Conservation (phyloP, 768 basidiomycete species). For the Rhizopogon vinicolor region DNA sequence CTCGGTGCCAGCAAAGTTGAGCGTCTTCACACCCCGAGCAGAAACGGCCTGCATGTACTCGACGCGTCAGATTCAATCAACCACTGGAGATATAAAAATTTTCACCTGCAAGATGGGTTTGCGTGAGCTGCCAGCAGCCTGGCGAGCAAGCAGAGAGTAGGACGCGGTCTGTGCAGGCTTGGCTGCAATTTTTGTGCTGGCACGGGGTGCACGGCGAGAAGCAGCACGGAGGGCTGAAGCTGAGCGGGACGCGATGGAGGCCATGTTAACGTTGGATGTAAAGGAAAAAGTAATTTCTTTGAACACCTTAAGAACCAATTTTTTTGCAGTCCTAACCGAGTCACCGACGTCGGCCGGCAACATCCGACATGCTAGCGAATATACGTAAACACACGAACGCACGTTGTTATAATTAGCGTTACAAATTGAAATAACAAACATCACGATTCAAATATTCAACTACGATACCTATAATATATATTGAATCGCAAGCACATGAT, state of each 20-base stretch:
- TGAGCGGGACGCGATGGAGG: conserved; percentile 60
- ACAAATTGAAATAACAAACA: too few species aligned
- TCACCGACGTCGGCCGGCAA: background rate
- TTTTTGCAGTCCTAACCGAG: conserved; percentile 1
- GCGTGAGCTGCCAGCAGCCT: conserved; percentile 24
- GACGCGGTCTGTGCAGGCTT: conserved; percentile 50
- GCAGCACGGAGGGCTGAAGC: conserved; percentile 59
- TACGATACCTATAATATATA: too few species aligned
- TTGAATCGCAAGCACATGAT: too few species aligned
- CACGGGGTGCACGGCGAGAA: conserved; percentile 61
- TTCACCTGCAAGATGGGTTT: conserved; percentile 34
- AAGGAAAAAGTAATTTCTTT: background rate
- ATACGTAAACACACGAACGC: background rate
- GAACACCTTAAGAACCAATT: background rate
- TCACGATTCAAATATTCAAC: too few species aligned
- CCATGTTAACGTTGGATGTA: conserved; percentile 40
- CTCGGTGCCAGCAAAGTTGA: conserved; percentile 93
- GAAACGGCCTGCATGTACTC: conserved; percentile 31
- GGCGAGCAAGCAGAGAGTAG: conserved; percentile 63
- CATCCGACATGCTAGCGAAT: background rate
- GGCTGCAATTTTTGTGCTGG: conserved; percentile 32
- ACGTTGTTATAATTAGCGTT: too few species aligned
- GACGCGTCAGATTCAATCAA: background rate
- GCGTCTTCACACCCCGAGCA: conserved; percentile 84
- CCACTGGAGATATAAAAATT: conserved; percentile 1